Evolutionary conservation across 2,329 filamentous ascomycete species (phyloP), one percentile per base, ranked within the genome.

Genomic region (Fusarium compactum): DNA sequence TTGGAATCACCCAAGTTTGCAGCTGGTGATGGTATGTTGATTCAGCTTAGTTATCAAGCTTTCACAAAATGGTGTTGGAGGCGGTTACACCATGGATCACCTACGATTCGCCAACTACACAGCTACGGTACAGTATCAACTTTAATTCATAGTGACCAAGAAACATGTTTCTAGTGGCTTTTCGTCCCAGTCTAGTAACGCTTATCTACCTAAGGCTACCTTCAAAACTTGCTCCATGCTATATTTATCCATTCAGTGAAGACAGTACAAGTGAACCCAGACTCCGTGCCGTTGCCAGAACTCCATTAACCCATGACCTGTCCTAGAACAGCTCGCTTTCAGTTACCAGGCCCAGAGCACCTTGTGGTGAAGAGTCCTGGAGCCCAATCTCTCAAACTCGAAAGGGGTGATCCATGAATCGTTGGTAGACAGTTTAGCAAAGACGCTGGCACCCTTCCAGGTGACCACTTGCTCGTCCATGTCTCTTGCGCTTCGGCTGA

Each of bases 371-470:
- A 99, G 82, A 63, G 95, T 87, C 76, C 96, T 88, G 64, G 90
- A 87, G 5, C 95, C 95, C 57, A 98, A 79, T 63, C 93, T 88
- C 82, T 98, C 94, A 81, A 95, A 98, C 84, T 98, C 95, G 75
- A 91, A 85, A 48, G 89, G 88, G 16, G 91, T 92, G 76, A 98
- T 93, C 96, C 96, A 99, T 76, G 92, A 96, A 80, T 99, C 96
- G 81, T 98, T 98, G 18, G 94, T 95, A 47, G 90, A 88, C 73
- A 98, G 83, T 82, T 97, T 94, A 5, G 94, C 95, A 84, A 98
- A 99, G 18, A 99, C 95, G 78, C 94, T 97, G 1, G 93, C 96
- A 6, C 96, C 96, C 86, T 99, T 99, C 96, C 96, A 99, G 11
- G 91, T 91, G 56, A 98, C 92, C n/a, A 98, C 95, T 81, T 98